Base-by-base conservation (phyloP, 345 rosid species). In the Gossypium thurberi region DNA sequence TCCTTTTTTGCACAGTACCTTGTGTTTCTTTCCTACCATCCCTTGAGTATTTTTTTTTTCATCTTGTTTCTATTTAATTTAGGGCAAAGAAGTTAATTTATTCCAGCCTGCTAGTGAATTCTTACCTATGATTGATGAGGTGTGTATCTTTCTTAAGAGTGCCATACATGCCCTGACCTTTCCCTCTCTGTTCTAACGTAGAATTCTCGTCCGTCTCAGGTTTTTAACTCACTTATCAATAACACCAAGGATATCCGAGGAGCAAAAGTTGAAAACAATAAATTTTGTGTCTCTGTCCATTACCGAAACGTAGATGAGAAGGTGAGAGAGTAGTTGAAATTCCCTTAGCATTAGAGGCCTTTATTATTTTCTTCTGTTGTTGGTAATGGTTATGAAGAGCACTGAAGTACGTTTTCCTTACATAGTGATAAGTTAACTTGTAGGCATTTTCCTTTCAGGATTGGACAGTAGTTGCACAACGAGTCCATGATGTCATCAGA, bases 251-350 rank as follows among this genome's bases (percentile, higher is more conserved):
- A 83, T 5, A 89, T 94, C 68, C 72, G 85, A 65, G 98, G 99
- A 8, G 92, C 85, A 58, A 85, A 76, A 62, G 92, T 94, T 18
- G 99, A 95, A 83, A 87, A 88, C 76, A 92, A 95, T 70, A 95
- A 87, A 82, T 95, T 92, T 81, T 92, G 98, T 21, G 86, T 89
- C 72, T 92, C 99, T 65, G 98, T 95, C 53, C 99, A 95, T 83
- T 95, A 89, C 76, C 98, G 99, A 55, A 95, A 89, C 40, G 99
- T 92, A 51, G 97, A 89, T 74, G 89, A 83, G 69, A 79, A 86
- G 88, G 99, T 88, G 75, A 14, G 57, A 33, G 40, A 33, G 25
- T 7, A 50, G 8, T 17, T 67, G 37, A 33, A 33, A 33, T 8
- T 58, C 47, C 60, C 11, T 14, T 52, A 43, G 53, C 11, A 50